phyloP scores from a whole-genome alignment of 148 eudicot genomes.

The Nyssa sinensis region DNA sequence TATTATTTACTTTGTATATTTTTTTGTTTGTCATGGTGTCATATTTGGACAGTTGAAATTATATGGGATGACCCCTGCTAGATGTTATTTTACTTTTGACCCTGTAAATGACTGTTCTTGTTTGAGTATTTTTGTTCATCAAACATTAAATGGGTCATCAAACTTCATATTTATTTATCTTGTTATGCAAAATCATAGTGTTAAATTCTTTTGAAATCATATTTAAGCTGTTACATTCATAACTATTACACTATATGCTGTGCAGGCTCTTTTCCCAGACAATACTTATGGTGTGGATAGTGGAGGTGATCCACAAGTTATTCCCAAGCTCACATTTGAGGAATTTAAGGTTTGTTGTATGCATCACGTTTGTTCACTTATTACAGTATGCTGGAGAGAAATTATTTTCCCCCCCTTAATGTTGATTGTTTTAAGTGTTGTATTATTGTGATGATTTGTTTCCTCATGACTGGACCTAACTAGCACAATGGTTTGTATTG shows the following conservation, averaged over 20 bases:
- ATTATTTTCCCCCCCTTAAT: background rate
- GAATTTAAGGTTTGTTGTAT: slow-evolving; percentile 74
- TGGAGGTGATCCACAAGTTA: slow-evolving; percentile 95
- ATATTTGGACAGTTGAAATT: background rate
- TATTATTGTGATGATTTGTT: background rate
- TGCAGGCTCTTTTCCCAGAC: slow-evolving; percentile 88
- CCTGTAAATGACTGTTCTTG: background rate
- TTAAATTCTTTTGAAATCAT: background rate
- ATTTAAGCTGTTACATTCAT: background rate
- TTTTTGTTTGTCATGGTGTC: background rate
- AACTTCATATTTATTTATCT: background rate
- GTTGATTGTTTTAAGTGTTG: background rate
- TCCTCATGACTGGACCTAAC: background rate
- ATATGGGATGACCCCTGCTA: background rate
- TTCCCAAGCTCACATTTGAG: slow-evolving; percentile 87
- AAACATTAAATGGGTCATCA: background rate
- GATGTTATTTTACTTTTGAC: background rate
- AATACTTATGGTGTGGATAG: slow-evolving; percentile 98
- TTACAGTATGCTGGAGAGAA: background rate
- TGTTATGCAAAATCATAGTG: background rate
- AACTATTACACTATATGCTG: slow-evolving; percentile 4
- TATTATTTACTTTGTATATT: background rate
- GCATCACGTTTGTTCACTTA: background rate
- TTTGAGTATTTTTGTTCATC: background rate
- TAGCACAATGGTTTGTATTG: background rate